Evolutionary conservation across 73 alveolate species (phyloP), one percentile per base, ranked within the genome.

Genomic region (Halteria grandinella): DNA sequence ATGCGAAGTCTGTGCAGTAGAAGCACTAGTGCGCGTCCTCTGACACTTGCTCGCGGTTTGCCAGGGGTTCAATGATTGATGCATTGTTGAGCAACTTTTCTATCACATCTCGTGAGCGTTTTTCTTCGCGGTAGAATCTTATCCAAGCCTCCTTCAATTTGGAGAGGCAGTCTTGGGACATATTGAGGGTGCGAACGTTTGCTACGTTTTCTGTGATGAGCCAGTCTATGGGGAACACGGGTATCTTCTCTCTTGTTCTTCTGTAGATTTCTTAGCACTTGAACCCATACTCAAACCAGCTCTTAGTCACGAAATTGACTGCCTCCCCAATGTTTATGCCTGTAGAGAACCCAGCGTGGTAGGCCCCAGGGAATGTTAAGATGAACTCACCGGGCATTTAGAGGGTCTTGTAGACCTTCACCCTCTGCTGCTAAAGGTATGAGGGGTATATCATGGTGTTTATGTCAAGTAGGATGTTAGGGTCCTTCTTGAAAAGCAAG

Each of bases 261-360:
- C 80, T 28, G 45, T 80, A 80, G 15, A 80, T 63, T 4, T 36
- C 64, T 29, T 49, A 36, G 45, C 85, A 69, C 20, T 70, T 80
- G n/a, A 53, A 12, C 41, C 85, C 90, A 27, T 69, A 70, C 40
- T 85, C 88, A n/a, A 89, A 29, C 97, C 97, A 91, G 48, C 87
- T 39, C 17, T 80, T 85, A 21, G 92, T 62, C 12, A 84, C 89
- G 52, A 91, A 73, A 52, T 91, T 91, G 54, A 87, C 94, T 4
- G 97, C 97, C 70, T 91, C 97, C 23, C 93, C 89, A 15, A 88
- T 71, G 66, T 91, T 91, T 18, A 91, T 47, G 14, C 96, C 96
- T 15, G 71, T 49, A 14, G 97, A 91, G 80, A 91, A 91, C 31
- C 97, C 97, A 7, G 92, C 92, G 72, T 91, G 97, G 47, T 81